These are phyloP conservation scores for Coelastrella sp. DNA, from an alignment of 139 green algal genomes.

Conservation along the genomic window DNA sequence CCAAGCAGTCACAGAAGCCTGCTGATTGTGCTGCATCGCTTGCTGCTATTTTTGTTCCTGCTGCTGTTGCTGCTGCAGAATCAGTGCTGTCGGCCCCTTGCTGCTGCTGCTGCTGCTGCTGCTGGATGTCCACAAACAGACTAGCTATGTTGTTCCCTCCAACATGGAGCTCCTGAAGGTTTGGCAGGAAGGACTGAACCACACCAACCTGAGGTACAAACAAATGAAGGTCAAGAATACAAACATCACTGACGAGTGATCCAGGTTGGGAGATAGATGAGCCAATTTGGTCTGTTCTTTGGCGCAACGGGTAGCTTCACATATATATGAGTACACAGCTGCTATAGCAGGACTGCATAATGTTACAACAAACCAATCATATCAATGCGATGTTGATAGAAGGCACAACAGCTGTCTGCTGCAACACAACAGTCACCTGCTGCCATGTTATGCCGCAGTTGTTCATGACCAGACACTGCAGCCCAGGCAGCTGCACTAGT, in stretches of 20 bases:
- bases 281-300: too few species aligned
- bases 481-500: constrained; percentile 41
- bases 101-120: neutral
- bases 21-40: too few species aligned
- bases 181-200: constrained; percentile 62
- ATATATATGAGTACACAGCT: too few species aligned
- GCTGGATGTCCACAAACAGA: neutral
- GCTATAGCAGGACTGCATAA: too few species aligned
- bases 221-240: too few species aligned
- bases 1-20: too few species aligned
- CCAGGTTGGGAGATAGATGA: too few species aligned
- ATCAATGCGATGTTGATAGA: too few species aligned
- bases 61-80: constrained; percentile 6
- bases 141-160: constrained; percentile 69
- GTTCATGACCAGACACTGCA: constrained; percentile 81
- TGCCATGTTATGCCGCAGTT: constrained; percentile 69
- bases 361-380: too few species aligned
- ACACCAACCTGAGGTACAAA: constrained; percentile 31
- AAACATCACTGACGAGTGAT: too few species aligned
- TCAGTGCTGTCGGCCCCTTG: neutral
- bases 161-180: constrained; percentile 76
- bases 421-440: constrained; percentile 53
- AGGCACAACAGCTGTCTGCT: neutral
- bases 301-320: too few species aligned
- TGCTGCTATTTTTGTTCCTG: neutral